Base-by-base conservation (phyloP, 176 grass and related monocot genomes). In the Oropetium thomaeum region DNA sequence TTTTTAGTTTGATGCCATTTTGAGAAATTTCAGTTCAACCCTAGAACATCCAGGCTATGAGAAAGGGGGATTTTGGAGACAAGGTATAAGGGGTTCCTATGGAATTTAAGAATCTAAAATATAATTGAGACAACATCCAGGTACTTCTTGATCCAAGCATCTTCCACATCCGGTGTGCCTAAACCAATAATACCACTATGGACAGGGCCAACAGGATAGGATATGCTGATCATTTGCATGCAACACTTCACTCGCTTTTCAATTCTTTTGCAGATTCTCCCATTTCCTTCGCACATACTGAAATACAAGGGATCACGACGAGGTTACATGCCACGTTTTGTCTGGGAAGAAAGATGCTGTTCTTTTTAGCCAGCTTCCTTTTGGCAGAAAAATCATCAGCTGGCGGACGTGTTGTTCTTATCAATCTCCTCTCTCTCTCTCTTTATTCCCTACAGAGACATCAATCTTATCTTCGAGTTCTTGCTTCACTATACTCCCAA, bases 401-500 rank as follows among this genome's bases (percentile, higher is more conserved):
- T 70, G 19, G n/a, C n/a, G n/a, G 73, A 45, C 16, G 43, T 58
- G 38, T 33, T 53, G 73, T 63, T 65, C 37, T 8, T 72, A n/a
- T 55, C 48, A 13, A 38, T 66, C 39, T 55, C 22, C 11, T 17
- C 22, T 12, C n/a, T n/a, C n/a, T n/a, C n/a, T 17, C 65, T 3
- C 45, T 55, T 82, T 82, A 87, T 87, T 87, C 85, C 13, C 79
- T 58, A 71, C 57, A 65, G 40, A 14, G 73, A 72, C 84, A 58
- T 70, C 79, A 33, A 61, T 66, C 73, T 71, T 87, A 87, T 87
- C 79, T 29, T 55, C 5, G 53, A 55, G 66, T 81, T 76, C 57
- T 49, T 31, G 37, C 23, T 70, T 41, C 30, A 13, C 25, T 51
- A n/a, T n/a, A n/a, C n/a, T n/a, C 29, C 49, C 29, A 32, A 52